phyloP scores from a whole-genome alignment of 371 early-diverging fungal species.

The Mortierella sp. region DNA sequence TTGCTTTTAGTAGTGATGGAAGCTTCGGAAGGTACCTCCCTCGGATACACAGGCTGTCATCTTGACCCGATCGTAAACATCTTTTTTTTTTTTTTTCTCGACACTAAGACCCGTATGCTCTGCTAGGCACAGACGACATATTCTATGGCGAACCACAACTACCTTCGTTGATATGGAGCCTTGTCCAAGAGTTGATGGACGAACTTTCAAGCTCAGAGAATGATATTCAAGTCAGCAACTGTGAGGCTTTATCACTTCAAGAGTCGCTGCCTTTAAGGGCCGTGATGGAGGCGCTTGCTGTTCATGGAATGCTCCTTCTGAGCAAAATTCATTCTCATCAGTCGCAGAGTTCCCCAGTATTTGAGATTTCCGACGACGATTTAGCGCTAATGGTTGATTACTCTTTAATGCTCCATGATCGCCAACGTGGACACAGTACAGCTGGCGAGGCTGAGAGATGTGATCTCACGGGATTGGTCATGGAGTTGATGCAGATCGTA shows the following conservation, averaged over 20 bases:
- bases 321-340: background rate
- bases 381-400: background rate
- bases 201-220: background rate
- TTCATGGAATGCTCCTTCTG: background rate
- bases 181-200: constrained; percentile 7
- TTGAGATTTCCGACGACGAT: background rate
- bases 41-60: background rate
- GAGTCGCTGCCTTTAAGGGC: too few species aligned
- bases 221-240: background rate
- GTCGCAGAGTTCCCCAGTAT: background rate
- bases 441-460: background rate
- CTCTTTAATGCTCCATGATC: background rate
- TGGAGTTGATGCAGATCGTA: background rate
- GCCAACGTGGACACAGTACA: background rate
- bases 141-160: constrained; percentile 1
- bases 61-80: background rate
- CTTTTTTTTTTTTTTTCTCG: background rate
- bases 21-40: background rate
- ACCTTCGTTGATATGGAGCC: background rate
- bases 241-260: background rate
- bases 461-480: background rate
- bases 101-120: background rate
- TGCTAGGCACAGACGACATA: background rate
- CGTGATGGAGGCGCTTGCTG: background rate
- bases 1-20: background rate